Base-by-base conservation (phyloP, 768 basidiomycete genomes). In the Boletus vermiculosoides region DNA sequence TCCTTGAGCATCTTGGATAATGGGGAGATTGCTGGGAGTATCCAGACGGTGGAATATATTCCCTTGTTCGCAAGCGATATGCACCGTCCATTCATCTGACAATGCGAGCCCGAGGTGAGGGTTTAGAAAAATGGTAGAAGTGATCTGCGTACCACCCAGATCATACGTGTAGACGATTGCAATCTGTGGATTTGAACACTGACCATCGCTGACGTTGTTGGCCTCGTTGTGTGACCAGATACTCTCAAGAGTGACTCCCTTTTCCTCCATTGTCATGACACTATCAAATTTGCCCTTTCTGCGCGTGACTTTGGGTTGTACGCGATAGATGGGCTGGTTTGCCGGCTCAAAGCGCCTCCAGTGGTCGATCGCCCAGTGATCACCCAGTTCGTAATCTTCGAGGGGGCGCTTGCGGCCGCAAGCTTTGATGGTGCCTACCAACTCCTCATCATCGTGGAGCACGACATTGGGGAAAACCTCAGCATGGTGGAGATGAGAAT, bases 101-200 rank as follows among this genome's bases (percentile, higher is more conserved):
- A 28, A 40, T 20, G 16, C 12, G 10, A 45, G 22, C 6, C 12
- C n/a, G n/a, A n/a, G 16, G 39, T 45, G 45, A 56, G 52, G 5
- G 33, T 20, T n/a, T n/a, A 5, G 28, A 25, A n/a, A 36, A 9
- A 18, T 1, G 46, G 10, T 8, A 10, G 5, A 25, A n/a, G 22
- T 8, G 34, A 30, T 34, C 12, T 20, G 49, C 52, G 36, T 51
- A 59, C 66, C 66, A 28, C 52, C 23, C 9, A 60, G 34, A 54
- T 67, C 56, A 50, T 72, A 69, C 45, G 60, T 63, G 31, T 71
- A 70, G 41, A 64, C 47, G 53, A 72, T 65, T 0, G 57, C 68
- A 7, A 69, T 47, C 4, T 63, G 61, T 12, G 31, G 23, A 30
- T 69, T 72, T 0, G 47, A 49, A 48, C 67, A 72, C 40, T 62